A percentile compares a stretch with the other conserved stretches of the same genome.
Evolutionary conservation across 768 basidiomycete species (phyloP).

Genomic region (Hericium erinaceus): DNA sequence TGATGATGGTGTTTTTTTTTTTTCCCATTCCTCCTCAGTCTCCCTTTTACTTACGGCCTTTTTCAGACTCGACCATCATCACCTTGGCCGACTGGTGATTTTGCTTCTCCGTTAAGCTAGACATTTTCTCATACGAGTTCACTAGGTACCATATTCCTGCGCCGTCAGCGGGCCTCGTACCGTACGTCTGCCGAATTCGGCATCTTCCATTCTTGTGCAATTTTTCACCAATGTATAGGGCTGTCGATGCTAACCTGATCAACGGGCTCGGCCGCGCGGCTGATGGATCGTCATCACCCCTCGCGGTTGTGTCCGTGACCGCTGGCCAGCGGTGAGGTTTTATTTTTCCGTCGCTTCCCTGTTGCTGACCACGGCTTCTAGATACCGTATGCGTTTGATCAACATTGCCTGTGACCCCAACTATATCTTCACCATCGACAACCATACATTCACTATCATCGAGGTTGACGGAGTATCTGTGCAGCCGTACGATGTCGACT

Average conservation of each 20-base stretch:
- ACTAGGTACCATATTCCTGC: neutral
- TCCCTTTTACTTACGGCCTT: neutral
- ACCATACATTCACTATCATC: conserved; percentile 31
- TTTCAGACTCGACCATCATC: conserved; percentile 32
- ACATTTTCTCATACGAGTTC: neutral
- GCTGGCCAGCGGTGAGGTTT: conserved; percentile 27
- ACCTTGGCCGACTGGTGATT: conserved; percentile 37
- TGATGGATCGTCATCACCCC: conserved; percentile 23
- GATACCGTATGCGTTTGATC: conserved; percentile 25
- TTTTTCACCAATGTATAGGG: conserved; percentile 1
- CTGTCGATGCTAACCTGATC: conserved; percentile 31
- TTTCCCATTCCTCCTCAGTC: neutral
- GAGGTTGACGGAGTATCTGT: conserved; percentile 32
- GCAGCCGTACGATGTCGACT: conserved; percentile 24
- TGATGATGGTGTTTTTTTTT: conserved; percentile 29
- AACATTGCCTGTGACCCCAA: conserved; percentile 23
- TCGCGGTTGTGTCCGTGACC: conserved; percentile 31
- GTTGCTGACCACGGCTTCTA: neutral
- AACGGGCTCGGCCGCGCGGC: conserved; percentile 35
- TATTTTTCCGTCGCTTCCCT: neutral
- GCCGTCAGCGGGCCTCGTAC: neutral
- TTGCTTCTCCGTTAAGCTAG: neutral
- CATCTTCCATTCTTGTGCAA: neutral
- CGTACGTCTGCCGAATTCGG: neutral
- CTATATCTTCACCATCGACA: conserved; percentile 25